These are phyloP conservation scores for Marasmius tenuissimus DNA, from an alignment of 1,284 basidiomycete genomes.

Conservation along the genomic window DNA sequence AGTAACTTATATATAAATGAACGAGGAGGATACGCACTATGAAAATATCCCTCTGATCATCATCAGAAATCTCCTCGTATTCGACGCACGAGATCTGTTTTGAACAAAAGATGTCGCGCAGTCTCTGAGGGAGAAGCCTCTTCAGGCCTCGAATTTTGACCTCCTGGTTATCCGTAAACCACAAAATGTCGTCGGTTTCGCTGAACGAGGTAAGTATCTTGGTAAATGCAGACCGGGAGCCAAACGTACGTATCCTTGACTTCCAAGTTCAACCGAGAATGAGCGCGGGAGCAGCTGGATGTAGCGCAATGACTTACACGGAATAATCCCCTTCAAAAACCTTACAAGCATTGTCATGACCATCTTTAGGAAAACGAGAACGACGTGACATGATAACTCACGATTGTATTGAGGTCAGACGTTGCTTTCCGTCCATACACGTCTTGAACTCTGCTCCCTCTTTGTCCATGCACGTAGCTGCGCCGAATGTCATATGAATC, in stretches of 20 bases:
- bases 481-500: neutral
- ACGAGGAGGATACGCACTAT: conserved; percentile 23
- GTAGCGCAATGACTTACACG: too few species aligned
- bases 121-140: conserved; percentile 25
- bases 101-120: conserved; percentile 33
- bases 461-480: conserved; percentile 14
- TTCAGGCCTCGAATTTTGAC: conserved; percentile 17
- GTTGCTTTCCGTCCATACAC: conserved; percentile 58
- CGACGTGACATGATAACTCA: neutral
- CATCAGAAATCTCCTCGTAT: conserved; percentile 37
- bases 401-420: conserved; percentile 45
- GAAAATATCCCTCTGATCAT: conserved; percentile 35
- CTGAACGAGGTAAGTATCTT: conserved; percentile 15
- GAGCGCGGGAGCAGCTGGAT: too few species aligned
- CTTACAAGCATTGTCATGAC: neutral
- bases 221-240: conserved; percentile 2
- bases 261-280: neutral
- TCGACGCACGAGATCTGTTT: conserved; percentile 55
- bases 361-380: neutral
- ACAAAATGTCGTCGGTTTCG: conserved; percentile 38
- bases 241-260: conserved; percentile 34
- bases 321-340: neutral
- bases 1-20: neutral
- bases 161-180: conserved; percentile 28
- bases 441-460: conserved; percentile 45